Base-by-base conservation (phyloP, 495 filamentous ascomycete genomes). In the Xylaria sp. region DNA sequence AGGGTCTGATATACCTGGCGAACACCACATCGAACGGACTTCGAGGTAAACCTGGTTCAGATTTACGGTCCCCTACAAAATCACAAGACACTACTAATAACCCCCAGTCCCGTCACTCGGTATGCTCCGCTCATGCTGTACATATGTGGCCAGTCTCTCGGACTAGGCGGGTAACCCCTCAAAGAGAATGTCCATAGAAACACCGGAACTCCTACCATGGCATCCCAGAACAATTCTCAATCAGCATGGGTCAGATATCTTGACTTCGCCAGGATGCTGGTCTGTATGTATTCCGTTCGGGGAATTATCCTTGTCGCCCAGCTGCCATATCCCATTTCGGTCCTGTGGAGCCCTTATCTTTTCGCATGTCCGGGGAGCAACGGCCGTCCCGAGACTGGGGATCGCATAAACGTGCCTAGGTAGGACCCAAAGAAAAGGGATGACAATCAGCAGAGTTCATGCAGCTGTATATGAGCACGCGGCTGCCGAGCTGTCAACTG, bases 401-500 rank as follows among this genome's bases (percentile, higher is more conserved):
- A 46, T 48, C 41, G 24, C 61, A 64, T 64, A 9, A 15, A 44
- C 21, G 12, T 44, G 15, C 37, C 21, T 33, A 26, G 19, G n/a
- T n/a, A n/a, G n/a, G 17, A 37, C 44, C 26, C n/a, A 9, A 33
- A 35, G 31, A 52, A 61, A 66, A 33, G 41, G 62, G 19, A 50
- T 66, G 62, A 37, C 26, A 37, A 24, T 52, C 62, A 31, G 44
- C 43, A 66, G 19, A 66, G 40, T 33, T 52, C 43, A 44, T 50
- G 62, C 37, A 50, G 26, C 24, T 19, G 41, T 21, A 41, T 6
- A 61, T 26, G 24, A 19, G 40, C 46, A 35, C 11, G 43, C 31
- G 29, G 12, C 43, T 66, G 29, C 62, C 62, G 31, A 52, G 62
- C 62, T 66, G 62, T 66, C 62, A 50, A 66, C 29, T 50, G 62